phyloP scores from a whole-genome alignment of 2,329 filamentous ascomycete species.

The Colletotrichum scovillei region DNA sequence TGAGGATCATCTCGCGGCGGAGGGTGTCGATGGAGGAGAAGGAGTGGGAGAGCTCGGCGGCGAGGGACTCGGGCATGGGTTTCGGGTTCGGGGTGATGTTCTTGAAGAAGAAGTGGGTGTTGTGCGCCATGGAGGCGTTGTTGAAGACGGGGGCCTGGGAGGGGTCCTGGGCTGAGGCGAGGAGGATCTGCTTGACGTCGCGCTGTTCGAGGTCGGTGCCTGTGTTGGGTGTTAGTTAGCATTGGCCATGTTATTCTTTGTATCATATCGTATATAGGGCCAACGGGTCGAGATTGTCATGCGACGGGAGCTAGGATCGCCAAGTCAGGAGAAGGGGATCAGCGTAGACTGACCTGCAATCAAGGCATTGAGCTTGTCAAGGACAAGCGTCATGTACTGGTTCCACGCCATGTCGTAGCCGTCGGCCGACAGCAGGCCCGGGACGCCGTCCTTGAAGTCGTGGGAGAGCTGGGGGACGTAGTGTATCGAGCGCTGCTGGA shows the following conservation, averaged over 20 bases:
- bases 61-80: constrained; percentile 67
- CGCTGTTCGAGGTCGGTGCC: constrained; percentile 73
- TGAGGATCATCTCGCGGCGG: constrained; percentile 81
- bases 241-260: too few relatives aligned
- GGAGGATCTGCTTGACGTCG: constrained; percentile 74
- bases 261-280: too few relatives aligned
- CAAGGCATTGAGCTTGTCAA: constrained; percentile 80
- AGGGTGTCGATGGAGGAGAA: constrained; percentile 90
- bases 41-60: constrained; percentile 70
- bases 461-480: constrained; percentile 58
- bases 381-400: constrained; percentile 80
- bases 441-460: constrained; percentile 65
- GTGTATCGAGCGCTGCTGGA: constrained; percentile 55
- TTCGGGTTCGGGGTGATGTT: constrained; percentile 56
- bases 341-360: constrained; percentile 71
- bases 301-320: background rate
- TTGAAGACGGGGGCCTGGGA: constrained; percentile 87
- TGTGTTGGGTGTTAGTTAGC: constrained; percentile 45
- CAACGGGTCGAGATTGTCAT: background rate
- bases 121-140: constrained; percentile 95
- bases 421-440: constrained; percentile 75
- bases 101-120: constrained; percentile 87
- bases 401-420: constrained; percentile 84
- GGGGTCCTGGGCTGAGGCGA: constrained; percentile 83
- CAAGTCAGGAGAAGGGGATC: background rate